phyloP scores from a whole-genome alignment of 2,329 filamentous ascomycete species.

The Myriosclerotinia scirpicola region DNA sequence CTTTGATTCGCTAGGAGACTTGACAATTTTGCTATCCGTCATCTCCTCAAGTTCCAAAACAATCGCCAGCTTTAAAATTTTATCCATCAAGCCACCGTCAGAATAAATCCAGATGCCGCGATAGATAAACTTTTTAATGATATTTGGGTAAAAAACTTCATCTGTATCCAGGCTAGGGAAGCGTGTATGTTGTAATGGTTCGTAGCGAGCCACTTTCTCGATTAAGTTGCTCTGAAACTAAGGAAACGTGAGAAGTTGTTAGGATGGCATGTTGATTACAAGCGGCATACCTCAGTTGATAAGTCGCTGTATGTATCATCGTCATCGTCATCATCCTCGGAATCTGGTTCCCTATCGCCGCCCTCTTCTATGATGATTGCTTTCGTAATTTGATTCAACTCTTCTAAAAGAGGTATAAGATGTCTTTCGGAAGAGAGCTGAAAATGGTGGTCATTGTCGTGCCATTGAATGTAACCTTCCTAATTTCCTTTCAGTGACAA shows the following conservation, averaged over 20 bases:
- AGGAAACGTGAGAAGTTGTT: not conserved
- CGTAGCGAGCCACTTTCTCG: constrained; percentile 11
- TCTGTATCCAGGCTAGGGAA: constrained; percentile 20
- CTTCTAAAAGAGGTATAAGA: constrained; percentile 5
- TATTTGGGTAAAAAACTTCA: constrained; percentile 20
- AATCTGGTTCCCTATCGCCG: not conserved
- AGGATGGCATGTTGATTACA: too few species aligned
- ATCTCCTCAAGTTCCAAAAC: constrained; percentile 24
- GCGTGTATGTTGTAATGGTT: constrained; percentile 21
- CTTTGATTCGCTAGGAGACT: constrained; percentile 24
- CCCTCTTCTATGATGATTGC: constrained; percentile 7
- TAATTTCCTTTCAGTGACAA: constrained; percentile 3
- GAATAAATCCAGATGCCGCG: not conserved
- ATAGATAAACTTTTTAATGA: not conserved
- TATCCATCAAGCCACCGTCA: not conserved
- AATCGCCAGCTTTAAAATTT: not conserved
- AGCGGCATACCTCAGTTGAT: constrained; percentile 7
- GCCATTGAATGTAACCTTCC: constrained; percentile 22
- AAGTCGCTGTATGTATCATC: constrained; percentile 6
- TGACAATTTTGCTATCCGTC: constrained; percentile 32
- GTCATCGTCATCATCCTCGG: constrained; percentile 8
- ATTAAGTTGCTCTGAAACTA: constrained; percentile 19
- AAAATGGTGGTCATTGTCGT: constrained; percentile 16
- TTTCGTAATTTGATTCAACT: constrained; percentile 17
- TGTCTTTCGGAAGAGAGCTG: constrained; percentile 11